Evolutionary conservation across 2,329 filamentous ascomycete genomes (phyloP).

Genomic region (Dactylella cylindrospora): DNA sequence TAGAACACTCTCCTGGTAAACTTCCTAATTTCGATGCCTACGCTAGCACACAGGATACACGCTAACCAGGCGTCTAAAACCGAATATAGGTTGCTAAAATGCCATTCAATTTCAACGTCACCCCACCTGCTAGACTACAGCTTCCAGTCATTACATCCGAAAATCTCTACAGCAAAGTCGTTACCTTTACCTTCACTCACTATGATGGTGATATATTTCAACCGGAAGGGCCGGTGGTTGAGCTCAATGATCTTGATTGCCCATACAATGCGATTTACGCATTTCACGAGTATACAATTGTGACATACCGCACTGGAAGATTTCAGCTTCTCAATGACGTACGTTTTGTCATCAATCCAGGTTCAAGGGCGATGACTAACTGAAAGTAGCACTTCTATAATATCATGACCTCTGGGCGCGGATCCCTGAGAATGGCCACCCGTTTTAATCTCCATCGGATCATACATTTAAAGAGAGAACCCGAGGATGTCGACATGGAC

Average conservation of each 20-base stretch:
- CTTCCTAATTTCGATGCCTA: too few relatives aligned
- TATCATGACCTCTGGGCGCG: conserved; percentile 9
- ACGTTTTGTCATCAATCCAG: neutral
- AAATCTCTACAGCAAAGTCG: conserved; percentile 2
- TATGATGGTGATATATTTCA: neutral
- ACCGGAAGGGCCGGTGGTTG: neutral
- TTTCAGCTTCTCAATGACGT: conserved; percentile 8
- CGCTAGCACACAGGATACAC: too few relatives aligned
- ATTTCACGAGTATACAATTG: neutral
- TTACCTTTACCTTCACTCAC: conserved; percentile 9
- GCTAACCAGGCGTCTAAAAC: too few relatives aligned
- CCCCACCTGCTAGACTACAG: neutral
- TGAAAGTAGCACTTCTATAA: conserved; percentile 9
- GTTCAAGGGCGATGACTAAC: neutral
- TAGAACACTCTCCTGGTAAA: too few relatives aligned
- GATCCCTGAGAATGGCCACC: neutral
- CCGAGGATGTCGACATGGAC: neutral
- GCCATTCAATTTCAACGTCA: conserved; percentile 15
- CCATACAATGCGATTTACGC: neutral
- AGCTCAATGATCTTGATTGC: conserved; percentile 1
- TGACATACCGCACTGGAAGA: neutral
- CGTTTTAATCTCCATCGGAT: conserved; percentile 5
- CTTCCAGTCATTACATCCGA: conserved; percentile 2
- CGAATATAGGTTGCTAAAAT: too few relatives aligned
- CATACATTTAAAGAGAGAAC: neutral